These are phyloP conservation scores for Sinapis alba DNA, from an alignment of 441 rosid species.

Conservation along the genomic window DNA sequence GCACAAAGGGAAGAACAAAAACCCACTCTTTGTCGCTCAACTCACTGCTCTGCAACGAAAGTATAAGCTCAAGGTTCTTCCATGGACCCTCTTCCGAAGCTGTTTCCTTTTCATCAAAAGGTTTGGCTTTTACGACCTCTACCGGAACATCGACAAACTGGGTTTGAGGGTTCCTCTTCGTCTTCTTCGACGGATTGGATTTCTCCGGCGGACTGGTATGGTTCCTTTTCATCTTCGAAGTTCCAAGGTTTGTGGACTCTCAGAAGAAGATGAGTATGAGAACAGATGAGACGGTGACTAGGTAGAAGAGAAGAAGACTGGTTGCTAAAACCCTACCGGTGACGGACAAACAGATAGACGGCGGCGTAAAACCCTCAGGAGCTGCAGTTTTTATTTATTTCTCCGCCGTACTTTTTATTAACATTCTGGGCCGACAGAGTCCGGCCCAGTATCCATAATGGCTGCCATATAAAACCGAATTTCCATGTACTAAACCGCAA, in stretches of 20 bases:
- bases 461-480: too few relatives aligned
- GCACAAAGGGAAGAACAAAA: neutral
- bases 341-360: slow-evolving; percentile 7
- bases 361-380: slow-evolving; percentile 8
- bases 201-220: slow-evolving; percentile 31
- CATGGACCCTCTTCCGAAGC: slow-evolving; percentile 55
- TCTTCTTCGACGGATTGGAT: slow-evolving; percentile 31
- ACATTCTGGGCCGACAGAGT: too few relatives aligned
- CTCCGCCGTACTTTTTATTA: too few relatives aligned
- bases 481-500: too few relatives aligned
- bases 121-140: slow-evolving; percentile 25
- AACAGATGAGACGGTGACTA: neutral
- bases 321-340: slow-evolving; percentile 18
- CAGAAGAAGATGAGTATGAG: slow-evolving; percentile 12
- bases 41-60: slow-evolving; percentile 54
- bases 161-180: slow-evolving; percentile 28
- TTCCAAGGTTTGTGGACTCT: neutral
- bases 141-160: neutral
- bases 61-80: slow-evolving; percentile 76
- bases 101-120: slow-evolving; percentile 23
- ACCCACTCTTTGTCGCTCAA: slow-evolving; percentile 63
- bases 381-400: neutral
- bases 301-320: neutral
- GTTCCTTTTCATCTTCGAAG: slow-evolving; percentile 48
- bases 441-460: neutral